Percentiles rank a stretch among this genome's conserved stretches.
Evolutionary conservation across 345 rosid species (phyloP).

Genomic region (Nephelium lappaceum): DNA sequence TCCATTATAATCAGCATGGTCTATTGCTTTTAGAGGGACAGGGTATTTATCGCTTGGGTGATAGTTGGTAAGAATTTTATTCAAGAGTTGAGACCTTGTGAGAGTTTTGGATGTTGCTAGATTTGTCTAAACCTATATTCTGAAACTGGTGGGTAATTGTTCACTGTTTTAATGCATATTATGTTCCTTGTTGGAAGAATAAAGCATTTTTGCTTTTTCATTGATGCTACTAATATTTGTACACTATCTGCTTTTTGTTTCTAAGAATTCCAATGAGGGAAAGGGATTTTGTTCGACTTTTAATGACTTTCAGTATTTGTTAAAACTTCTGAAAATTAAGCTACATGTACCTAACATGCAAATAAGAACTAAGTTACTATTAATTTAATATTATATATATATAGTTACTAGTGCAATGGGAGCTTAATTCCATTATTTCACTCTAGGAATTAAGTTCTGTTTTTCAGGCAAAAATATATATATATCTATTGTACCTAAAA

Average conservation of each 20-base stretch:
- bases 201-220: not conserved
- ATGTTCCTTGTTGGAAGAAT: not conserved
- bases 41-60: slow-evolving; percentile 87
- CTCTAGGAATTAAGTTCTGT: too few relatives aligned
- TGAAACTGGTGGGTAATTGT: not conserved
- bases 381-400: not conserved
- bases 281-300: too few relatives aligned
- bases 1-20: slow-evolving; percentile 95
- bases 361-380: too few relatives aligned
- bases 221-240: not conserved
- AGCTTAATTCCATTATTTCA: too few relatives aligned
- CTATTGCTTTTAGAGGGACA: slow-evolving; percentile 90
- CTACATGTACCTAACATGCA: too few relatives aligned
- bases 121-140: not conserved
- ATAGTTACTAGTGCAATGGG: too few relatives aligned
- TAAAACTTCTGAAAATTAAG: too few relatives aligned
- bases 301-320: too few relatives aligned
- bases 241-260: not conserved
- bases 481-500: too few relatives aligned
- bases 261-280: too few relatives aligned
- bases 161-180: not conserved
- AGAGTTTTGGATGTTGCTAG: not conserved
- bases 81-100: slow-evolving; percentile 21
- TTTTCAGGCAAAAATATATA: too few relatives aligned
- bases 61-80: slow-evolving; percentile 65